These are phyloP conservation scores for Aspergillus latus DNA, from an alignment of 2,329 filamentous ascomycete species.

Conservation along the genomic window DNA sequence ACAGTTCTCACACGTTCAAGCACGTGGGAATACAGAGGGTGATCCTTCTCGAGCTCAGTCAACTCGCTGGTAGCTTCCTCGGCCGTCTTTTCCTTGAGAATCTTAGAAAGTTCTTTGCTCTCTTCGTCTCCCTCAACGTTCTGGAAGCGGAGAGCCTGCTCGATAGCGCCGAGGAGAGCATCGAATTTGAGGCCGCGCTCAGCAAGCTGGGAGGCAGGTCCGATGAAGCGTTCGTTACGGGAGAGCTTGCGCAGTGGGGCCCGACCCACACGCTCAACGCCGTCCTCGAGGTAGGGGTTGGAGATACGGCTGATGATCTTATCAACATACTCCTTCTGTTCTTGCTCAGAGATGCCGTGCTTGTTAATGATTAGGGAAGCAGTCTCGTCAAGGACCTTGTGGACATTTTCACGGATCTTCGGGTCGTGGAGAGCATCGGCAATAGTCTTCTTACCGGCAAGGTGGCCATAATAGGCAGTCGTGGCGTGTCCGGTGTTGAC, in stretches of 20 bases:
- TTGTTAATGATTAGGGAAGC: conserved; percentile 81
- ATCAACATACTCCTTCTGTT: conserved; percentile 83
- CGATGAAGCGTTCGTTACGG: conserved; percentile 94
- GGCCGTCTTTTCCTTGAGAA: conserved; percentile 71
- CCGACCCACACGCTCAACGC: conserved; percentile 91
- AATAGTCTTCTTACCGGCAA: conserved; percentile 80
- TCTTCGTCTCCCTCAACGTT: conserved; percentile 90
- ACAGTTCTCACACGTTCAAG: conserved; percentile 80
- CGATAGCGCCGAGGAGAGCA: conserved; percentile 75
- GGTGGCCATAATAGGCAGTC: conserved; percentile 91
- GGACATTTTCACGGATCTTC: conserved; percentile 76
- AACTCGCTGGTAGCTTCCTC: conserved; percentile 77
- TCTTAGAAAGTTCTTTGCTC: conserved; percentile 79
- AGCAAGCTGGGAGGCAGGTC: conserved; percentile 83
- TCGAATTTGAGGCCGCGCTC: conserved; percentile 73
- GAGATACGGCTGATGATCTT: conserved; percentile 91
- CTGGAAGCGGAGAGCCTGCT: conserved; percentile 94
- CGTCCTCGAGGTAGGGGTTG: conserved; percentile 89
- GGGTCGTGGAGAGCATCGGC: conserved; percentile 83
- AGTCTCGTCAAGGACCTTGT: conserved; percentile 79
- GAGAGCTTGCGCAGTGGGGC: conserved; percentile 91
- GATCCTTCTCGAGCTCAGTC: conserved; percentile 72
- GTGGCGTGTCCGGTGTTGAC: conserved; percentile 98
- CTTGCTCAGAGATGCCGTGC: conserved; percentile 71
- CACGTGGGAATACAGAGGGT: conserved; percentile 76